These are phyloP conservation scores for Geotrichum aggregatum DNA, from an alignment of 1,139 yeast species.

Conservation along the genomic window DNA sequence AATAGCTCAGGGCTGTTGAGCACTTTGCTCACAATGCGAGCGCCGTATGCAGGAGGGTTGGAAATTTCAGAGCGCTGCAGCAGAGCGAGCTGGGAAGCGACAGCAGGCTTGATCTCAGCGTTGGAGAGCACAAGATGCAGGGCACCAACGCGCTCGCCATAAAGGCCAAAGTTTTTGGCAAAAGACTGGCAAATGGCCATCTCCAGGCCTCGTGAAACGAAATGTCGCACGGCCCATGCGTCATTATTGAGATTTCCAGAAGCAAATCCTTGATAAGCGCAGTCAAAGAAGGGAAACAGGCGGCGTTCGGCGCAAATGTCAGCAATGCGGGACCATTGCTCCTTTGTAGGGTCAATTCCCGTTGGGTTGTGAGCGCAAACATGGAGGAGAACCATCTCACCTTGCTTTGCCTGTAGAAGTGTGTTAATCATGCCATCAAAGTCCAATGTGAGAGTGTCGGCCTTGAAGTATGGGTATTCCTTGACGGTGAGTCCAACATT, in stretches of 20 bases:
- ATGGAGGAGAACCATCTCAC: slow-evolving; percentile 65
- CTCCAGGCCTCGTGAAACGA: slow-evolving; percentile 46
- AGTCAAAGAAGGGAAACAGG: slow-evolving; percentile 75
- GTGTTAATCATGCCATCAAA: slow-evolving; percentile 42
- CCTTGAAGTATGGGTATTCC: slow-evolving; percentile 78
- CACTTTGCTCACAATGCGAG: slow-evolving; percentile 77
- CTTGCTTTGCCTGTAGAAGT: slow-evolving; percentile 31
- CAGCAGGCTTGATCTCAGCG: slow-evolving; percentile 37
- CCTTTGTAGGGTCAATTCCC: slow-evolving; percentile 79
- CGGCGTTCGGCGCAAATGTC: slow-evolving; percentile 53
- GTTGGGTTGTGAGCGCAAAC: slow-evolving; percentile 98
- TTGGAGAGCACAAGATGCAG: slow-evolving; percentile 51
- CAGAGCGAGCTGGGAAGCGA: slow-evolving; percentile 75
- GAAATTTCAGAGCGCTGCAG: slow-evolving; percentile 85
- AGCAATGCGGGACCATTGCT: slow-evolving; percentile 74
- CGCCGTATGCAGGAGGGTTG: slow-evolving; percentile 92
- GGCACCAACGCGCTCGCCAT: slow-evolving; percentile 96
- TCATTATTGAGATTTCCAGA: slow-evolving; percentile 59
- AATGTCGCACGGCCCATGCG: slow-evolving; percentile 47
- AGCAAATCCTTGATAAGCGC: slow-evolving; percentile 93
- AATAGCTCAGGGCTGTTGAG: slow-evolving; percentile 59
- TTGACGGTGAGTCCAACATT: slow-evolving; percentile 60
- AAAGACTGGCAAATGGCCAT: slow-evolving; percentile 81
- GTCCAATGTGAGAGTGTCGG: slow-evolving; percentile 58
- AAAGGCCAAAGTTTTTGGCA: slow-evolving; percentile 95